Percentiles rank a stretch among this genome's conserved stretches.
phyloP scores from a whole-genome alignment of 2,329 filamentous ascomycete genomes.

The Neofusicoccum ribis region DNA sequence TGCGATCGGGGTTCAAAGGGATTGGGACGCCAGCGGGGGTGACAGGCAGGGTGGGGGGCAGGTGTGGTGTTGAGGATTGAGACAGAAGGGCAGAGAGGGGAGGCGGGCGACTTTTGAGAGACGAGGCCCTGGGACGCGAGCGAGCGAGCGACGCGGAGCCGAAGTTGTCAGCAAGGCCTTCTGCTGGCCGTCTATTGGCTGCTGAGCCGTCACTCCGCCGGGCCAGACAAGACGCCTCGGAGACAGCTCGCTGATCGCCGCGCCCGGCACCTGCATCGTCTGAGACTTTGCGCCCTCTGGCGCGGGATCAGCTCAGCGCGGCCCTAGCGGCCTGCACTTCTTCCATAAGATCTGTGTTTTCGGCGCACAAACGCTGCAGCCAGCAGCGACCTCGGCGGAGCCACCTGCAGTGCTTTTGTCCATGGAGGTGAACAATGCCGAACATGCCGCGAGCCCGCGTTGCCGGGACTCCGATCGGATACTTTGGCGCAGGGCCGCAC shows the following conservation, averaged over 20 bases:
- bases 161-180: slow-evolving; percentile 19
- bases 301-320: neutral
- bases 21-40: neutral
- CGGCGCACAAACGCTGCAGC: neutral
- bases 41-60: neutral
- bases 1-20: neutral
- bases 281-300: neutral
- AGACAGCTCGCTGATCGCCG: slow-evolving; percentile 10
- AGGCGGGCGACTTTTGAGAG: slow-evolving; percentile 11
- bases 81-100: slow-evolving; percentile 5
- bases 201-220: neutral
- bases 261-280: slow-evolving; percentile 1
- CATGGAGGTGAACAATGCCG: neutral
- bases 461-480: neutral
- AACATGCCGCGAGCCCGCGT: neutral
- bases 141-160: slow-evolving; percentile 14
- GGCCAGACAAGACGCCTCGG: slow-evolving; percentile 14
- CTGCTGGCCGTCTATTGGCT: slow-evolving; percentile 6
- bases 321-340: neutral
- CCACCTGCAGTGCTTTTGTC: neutral
- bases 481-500: neutral
- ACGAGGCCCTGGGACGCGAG: neutral
- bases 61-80: neutral
- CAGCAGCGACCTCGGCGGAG: neutral
- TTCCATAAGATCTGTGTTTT: neutral